Conservation (phyloP, 331 rosid genomes). For the Telfairia occidentalis region DNA sequence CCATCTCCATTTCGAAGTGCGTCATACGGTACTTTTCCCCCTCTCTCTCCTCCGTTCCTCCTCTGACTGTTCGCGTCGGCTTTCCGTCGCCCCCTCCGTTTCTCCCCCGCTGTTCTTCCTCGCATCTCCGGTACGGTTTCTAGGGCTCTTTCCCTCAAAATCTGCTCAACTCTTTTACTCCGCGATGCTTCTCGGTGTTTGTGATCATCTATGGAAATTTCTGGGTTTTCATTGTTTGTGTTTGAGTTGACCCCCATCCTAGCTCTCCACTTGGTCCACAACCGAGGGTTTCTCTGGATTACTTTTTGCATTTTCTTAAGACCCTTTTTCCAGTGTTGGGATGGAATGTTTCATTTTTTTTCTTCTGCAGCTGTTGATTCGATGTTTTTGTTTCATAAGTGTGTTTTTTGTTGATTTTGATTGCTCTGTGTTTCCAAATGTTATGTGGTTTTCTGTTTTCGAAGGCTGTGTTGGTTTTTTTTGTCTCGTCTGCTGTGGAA, state of each 20-base stretch:
- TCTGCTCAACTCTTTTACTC: background rate
- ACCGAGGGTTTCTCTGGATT: slow-evolving; percentile 6
- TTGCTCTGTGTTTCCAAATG: background rate
- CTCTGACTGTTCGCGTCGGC: background rate
- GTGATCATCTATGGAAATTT: background rate
- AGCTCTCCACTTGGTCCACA: background rate
- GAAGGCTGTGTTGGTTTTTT: background rate
- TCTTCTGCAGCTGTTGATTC: background rate
- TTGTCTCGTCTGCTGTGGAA: background rate
- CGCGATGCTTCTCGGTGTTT: background rate
- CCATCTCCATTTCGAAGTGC: background rate
- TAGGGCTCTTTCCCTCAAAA: background rate
- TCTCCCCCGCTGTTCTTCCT: slow-evolving; percentile 12
- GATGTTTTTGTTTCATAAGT: background rate
- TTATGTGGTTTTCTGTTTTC: background rate
- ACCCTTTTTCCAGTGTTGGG: background rate
- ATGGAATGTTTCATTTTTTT: background rate
- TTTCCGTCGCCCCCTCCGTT: background rate
- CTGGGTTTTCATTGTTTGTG: background rate
- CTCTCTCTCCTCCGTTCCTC: background rate
- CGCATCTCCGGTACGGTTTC: slow-evolving; percentile 2
- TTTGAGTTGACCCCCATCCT: background rate
- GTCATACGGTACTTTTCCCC: background rate
- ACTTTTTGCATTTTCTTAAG: background rate
- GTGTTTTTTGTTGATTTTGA: background rate